These are phyloP conservation scores for Galerina marginata DNA, from an alignment of 768 basidiomycete genomes.

Conservation along the genomic window DNA sequence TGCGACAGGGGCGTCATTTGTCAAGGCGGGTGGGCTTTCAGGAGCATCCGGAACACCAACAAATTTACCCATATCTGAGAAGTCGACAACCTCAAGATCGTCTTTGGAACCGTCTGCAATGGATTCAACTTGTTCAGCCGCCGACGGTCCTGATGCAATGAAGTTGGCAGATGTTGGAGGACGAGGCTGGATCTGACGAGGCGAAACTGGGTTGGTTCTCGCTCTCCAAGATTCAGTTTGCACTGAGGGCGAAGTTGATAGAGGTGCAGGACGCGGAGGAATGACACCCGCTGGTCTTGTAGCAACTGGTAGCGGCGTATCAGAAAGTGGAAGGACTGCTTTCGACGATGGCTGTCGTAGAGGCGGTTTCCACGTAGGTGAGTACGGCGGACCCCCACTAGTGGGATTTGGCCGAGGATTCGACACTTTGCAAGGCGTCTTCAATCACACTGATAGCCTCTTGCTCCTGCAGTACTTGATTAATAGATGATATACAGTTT, in stretches of 20 bases:
- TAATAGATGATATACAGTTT: background rate
- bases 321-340: constrained; percentile 27
- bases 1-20: constrained; percentile 23
- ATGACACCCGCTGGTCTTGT: constrained; percentile 32
- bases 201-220: constrained; percentile 44
- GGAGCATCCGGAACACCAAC: constrained; percentile 46
- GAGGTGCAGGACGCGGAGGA: constrained; percentile 22
- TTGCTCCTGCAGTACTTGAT: constrained; percentile 30
- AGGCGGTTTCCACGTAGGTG: constrained; percentile 16
- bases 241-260: constrained; percentile 28
- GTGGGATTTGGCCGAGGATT: constrained; percentile 1
- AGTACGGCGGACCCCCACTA: constrained; percentile 7
- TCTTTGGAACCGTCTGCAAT: constrained; percentile 57
- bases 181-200: constrained; percentile 35
- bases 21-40: constrained; percentile 25
- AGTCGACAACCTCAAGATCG: constrained; percentile 81
- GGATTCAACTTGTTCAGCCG: constrained; percentile 47
- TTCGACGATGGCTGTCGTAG: constrained; percentile 42
- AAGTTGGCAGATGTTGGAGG: constrained; percentile 33
- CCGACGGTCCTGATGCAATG: constrained; percentile 39
- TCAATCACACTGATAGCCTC: constrained; percentile 52
- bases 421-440: constrained; percentile 43
- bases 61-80: constrained; percentile 76
- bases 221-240: constrained; percentile 73
- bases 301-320: constrained; percentile 32